Evolutionary conservation across 805 yeast species (phyloP), one percentile per base, ranked within the genome.

Genomic region (Metschnikowia baotianmanensis): DNA sequence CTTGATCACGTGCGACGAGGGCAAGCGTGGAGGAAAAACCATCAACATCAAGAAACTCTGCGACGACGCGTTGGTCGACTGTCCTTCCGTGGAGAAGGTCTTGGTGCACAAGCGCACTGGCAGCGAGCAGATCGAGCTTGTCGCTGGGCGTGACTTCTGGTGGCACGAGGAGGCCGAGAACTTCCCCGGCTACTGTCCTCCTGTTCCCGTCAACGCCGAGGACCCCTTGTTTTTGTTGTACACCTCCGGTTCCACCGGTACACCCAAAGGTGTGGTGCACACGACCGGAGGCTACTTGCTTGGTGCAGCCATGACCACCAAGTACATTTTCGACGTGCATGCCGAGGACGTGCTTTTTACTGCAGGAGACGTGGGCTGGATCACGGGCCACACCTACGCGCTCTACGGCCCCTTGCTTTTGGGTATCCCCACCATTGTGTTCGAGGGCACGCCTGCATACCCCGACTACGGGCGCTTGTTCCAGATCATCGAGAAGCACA

Each of bases 311-410:
- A 51, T 85, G 57, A 78, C 91, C 34, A 81, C 88, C 55, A 80
- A 80, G 57, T 86, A 86, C 57, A 76, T 79, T 32, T 86, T 86
- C 62, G 95, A 86, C 62, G 72, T 83, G 29, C 89, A 85, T 55
- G 74, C 76, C 30, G 81, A 82, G 43, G 95, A 86, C 59, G 70
- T 79, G 11, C 71, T 86, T 42, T 86, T 86, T 73, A 85, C 93
- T 13, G 93, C 95, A 22, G 95, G 93, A 59, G 95, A 86, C 66
- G 83, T 86, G 39, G 95, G 95, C 56, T 86, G 95, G 95, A 83
- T 86, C 56, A 86, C 95, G 6, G 95, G 95, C 43, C 95, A 86
- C 66, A 76, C 93, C 9, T 86, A 86, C 56, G 89, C 80, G 15
- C 77, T 85, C 35, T 86, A 86, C 60, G 95, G 95, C 42, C 95